A percentile compares a stretch with the other conserved stretches of the same genome.
Evolutionary conservation across 495 filamentous ascomycete species (phyloP).

Genomic region (Penicillium robsamsonii): DNA sequence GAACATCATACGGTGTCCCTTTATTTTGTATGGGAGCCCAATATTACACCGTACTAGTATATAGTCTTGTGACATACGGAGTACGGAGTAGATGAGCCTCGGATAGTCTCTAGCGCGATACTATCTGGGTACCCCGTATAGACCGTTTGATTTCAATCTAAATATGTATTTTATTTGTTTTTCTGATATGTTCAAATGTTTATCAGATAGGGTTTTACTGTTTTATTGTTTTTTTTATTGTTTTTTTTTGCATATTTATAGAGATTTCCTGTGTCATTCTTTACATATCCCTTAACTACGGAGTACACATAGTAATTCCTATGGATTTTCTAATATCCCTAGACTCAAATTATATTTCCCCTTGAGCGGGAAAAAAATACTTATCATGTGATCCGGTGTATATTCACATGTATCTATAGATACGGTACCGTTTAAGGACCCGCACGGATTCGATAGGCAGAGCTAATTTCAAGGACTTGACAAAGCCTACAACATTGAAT

Average conservation of each 20-base stretch:
- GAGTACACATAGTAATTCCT: neutral
- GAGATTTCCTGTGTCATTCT: neutral
- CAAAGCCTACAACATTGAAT: neutral
- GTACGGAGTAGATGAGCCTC: constrained; percentile 5
- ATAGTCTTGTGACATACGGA: constrained; percentile 3
- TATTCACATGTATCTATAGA: neutral
- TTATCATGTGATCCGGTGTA: constrained; percentile 8
- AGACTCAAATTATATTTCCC: neutral
- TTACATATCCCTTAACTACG: neutral
- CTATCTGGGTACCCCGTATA: neutral
- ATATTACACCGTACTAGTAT: neutral
- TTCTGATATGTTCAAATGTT: neutral
- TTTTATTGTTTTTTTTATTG: too few species aligned
- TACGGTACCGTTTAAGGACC: neutral
- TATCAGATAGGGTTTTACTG: neutral
- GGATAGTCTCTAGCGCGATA: constrained; percentile 1
- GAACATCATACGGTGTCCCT: constrained; percentile 10
- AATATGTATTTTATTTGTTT: neutral
- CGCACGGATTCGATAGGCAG: constrained; percentile 5
- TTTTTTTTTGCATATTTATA: neutral
- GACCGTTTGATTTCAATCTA: neutral
- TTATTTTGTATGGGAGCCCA: neutral
- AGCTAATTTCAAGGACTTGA: constrained; percentile 9
- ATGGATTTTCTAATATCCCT: neutral
- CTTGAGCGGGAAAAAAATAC: neutral